phyloP scores from a whole-genome alignment of 1,284 basidiomycete genomes.

The Xanthoconium separans region DNA sequence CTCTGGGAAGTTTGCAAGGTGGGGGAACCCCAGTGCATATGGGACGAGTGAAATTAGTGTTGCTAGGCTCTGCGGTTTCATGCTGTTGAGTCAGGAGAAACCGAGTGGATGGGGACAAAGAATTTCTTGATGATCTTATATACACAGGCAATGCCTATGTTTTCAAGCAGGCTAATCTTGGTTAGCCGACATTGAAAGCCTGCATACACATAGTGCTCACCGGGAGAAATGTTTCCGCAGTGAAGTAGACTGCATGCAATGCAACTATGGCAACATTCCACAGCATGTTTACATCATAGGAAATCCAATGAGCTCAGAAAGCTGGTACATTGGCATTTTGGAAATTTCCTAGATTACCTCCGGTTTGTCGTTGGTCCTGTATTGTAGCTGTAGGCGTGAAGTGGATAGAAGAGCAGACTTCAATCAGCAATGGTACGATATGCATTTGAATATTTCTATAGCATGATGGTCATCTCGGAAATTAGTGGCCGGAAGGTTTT shows the following conservation, averaged over 20 bases:
- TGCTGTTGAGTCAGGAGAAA: not conserved
- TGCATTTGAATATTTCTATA: too few species aligned
- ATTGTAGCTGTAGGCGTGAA: too few species aligned
- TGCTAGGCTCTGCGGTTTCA: slow-evolving; percentile 14
- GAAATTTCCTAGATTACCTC: not conserved
- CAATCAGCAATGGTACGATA: too few species aligned
- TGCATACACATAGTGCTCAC: not conserved
- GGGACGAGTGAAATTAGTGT: slow-evolving; percentile 8
- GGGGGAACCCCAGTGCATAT: slow-evolving; percentile 11
- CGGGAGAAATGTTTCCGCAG: not conserved
- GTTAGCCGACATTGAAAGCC: not conserved
- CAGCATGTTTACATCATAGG: not conserved
- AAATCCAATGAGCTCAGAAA: not conserved
- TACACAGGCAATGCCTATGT: not conserved
- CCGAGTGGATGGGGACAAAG: not conserved
- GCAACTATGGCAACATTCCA: not conserved
- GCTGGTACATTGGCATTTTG: not conserved
- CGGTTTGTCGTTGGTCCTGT: too few species aligned
- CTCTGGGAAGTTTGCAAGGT: slow-evolving; percentile 17
- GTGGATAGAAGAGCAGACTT: too few species aligned
- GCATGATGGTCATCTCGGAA: too few species aligned
- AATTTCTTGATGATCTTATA: slow-evolving; percentile 11
- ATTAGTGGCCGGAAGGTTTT: too few species aligned
- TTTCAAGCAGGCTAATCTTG: too few species aligned
- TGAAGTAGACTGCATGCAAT: not conserved